Conservation (phyloP, 768 basidiomycete species). For the Boletus insuetus region DNA sequence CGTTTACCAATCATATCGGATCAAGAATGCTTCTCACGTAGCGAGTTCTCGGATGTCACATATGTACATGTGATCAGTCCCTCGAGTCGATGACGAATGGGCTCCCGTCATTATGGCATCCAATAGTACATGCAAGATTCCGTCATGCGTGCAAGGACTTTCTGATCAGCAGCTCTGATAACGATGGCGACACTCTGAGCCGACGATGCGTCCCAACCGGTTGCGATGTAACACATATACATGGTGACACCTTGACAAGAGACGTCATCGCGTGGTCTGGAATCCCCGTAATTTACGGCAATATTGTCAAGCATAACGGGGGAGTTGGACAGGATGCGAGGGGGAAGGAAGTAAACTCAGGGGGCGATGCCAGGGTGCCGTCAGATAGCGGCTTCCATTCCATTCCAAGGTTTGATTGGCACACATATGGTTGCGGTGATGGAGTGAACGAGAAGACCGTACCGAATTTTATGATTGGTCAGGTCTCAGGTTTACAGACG, state of each 20-base stretch:
- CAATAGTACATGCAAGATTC: slow-evolving; percentile 2
- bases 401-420: slow-evolving; percentile 25
- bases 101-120: not conserved
- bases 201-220: not conserved
- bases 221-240: not conserved
- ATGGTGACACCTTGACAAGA: not conserved
- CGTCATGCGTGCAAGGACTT: not conserved
- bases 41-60: not conserved
- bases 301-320: not conserved
- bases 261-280: not conserved
- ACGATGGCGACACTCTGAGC: slow-evolving; percentile 5
- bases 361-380: slow-evolving; percentile 3
- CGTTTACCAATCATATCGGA: slow-evolving; percentile 4
- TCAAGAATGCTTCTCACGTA: not conserved
- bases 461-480: slow-evolving; percentile 12
- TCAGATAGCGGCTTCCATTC: slow-evolving; percentile 22
- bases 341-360: not conserved
- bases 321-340: not conserved
- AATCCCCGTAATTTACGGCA: not conserved
- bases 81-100: slow-evolving; percentile 4
- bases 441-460: slow-evolving; percentile 7
- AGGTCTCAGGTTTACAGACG: too few species aligned
- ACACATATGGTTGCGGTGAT: slow-evolving; percentile 19
- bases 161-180: slow-evolving; percentile 11
- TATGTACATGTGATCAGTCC: not conserved